Evolutionary conservation across 2,329 filamentous ascomycete genomes (phyloP).

Genomic region (Sordariomycetes sp.): DNA sequence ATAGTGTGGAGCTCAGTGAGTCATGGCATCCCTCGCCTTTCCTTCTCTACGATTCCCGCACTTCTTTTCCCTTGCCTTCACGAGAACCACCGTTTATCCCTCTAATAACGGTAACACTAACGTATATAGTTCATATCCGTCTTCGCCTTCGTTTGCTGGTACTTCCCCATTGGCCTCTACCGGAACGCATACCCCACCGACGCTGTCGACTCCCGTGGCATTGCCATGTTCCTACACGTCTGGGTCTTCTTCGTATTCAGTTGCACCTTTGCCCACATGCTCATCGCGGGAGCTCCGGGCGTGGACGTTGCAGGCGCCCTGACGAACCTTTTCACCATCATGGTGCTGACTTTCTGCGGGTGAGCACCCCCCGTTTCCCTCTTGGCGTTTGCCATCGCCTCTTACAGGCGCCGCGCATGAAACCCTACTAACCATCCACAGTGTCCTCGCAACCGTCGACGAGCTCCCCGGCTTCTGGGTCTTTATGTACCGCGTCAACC

Average conservation of each 20-base stretch:
- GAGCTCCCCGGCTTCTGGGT: slow-evolving; percentile 65
- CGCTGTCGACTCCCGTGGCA: slow-evolving; percentile 35
- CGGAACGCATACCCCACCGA: slow-evolving; percentile 42
- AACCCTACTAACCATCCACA: slow-evolving; percentile 7
- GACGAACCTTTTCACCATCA: slow-evolving; percentile 52
- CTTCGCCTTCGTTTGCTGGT: slow-evolving; percentile 54
- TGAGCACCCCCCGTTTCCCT: neutral
- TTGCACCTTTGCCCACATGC: slow-evolving; percentile 54
- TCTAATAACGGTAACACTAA: neutral
- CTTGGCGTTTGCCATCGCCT: neutral
- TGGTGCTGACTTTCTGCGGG: slow-evolving; percentile 50
- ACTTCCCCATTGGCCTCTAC: slow-evolving; percentile 57
- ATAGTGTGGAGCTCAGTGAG: slow-evolving; percentile 49
- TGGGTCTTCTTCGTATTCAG: slow-evolving; percentile 55
- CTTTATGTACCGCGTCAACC: slow-evolving; percentile 65
- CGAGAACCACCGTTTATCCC: neutral
- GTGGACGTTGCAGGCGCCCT: slow-evolving; percentile 56
- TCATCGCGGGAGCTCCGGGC: slow-evolving; percentile 51
- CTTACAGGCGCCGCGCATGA: neutral
- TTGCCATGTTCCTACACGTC: slow-evolving; percentile 52
- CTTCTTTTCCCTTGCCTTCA: neutral
- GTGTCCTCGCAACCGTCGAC: slow-evolving; percentile 50
- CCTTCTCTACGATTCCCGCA: neutral
- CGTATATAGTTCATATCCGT: slow-evolving; percentile 35
- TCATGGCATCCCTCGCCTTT: neutral